Percentiles rank a stretch among this genome's conserved stretches.
phyloP scores from a whole-genome alignment of 2,329 filamentous ascomycete genomes.

The Xylaria sp. region DNA sequence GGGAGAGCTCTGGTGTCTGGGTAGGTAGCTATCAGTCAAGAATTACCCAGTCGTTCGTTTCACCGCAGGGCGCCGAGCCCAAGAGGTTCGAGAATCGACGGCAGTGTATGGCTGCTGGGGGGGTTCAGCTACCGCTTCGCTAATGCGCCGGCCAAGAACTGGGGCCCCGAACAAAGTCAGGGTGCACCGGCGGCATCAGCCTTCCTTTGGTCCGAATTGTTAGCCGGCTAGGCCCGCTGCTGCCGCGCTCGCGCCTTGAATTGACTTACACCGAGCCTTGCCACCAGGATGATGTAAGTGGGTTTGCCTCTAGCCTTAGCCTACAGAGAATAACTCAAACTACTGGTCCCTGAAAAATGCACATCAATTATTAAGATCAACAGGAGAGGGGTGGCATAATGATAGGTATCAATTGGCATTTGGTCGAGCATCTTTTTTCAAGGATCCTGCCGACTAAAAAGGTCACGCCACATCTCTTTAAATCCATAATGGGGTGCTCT shows the following conservation, averaged over 20 bases:
- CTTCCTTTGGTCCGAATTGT: constrained; percentile 25
- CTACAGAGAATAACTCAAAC: neutral
- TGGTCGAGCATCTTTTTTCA: constrained; percentile 3
- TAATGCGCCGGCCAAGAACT: constrained; percentile 7
- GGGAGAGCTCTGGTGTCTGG: neutral
- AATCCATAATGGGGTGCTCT: constrained; percentile 80
- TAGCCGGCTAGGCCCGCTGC: constrained; percentile 18
- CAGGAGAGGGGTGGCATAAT: neutral
- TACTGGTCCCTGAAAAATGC: neutral
- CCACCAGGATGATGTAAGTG: neutral
- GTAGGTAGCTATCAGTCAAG: no score
- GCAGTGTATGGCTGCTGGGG: neutral
- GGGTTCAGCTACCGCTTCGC: neutral
- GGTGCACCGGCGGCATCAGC: constrained; percentile 6
- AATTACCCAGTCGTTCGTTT: neutral
- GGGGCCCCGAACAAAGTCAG: neutral
- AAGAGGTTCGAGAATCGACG: neutral
- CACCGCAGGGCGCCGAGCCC: neutral
- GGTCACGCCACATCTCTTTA: constrained; percentile 85
- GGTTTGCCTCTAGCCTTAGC: neutral
- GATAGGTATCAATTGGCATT: neutral
- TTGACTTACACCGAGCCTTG: neutral
- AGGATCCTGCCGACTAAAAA: constrained; percentile 52
- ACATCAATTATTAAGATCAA: neutral
- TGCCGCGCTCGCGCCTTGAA: neutral